These are phyloP conservation scores for Asparagopsis taxiformis DNA, from an alignment of 31 red algal species.

Conservation along the genomic window DNA sequence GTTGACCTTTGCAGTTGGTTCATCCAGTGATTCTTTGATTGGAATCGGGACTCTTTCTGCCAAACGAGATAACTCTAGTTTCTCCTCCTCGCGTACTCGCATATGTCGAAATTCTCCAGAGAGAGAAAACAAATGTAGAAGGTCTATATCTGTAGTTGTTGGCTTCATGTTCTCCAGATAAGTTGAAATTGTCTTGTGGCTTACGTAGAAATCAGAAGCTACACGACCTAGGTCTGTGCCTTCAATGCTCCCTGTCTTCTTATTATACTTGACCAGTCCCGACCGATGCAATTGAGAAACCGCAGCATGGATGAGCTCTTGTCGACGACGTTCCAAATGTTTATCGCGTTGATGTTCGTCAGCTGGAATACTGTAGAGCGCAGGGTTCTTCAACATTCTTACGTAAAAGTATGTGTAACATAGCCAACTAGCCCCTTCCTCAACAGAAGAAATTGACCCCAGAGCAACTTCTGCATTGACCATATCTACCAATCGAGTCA, in stretches of 20 bases:
- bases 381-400: slow-evolving; percentile 82
- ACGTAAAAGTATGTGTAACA: slow-evolving; percentile 91
- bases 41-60: slow-evolving; percentile 79
- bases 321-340: slow-evolving; percentile 44
- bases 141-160: slow-evolving; percentile 72
- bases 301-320: slow-evolving; percentile 75
- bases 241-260: slow-evolving; percentile 43
- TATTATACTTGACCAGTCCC: slow-evolving; percentile 70
- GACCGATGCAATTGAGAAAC: slow-evolving; percentile 58
- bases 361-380: slow-evolving; percentile 70
- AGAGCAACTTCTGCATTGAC: slow-evolving; percentile 92
- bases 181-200: slow-evolving; percentile 59
- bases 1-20: slow-evolving; percentile 89
- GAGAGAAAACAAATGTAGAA: slow-evolving; percentile 75
- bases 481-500: slow-evolving; percentile 74
- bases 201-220: slow-evolving; percentile 82
- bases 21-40: slow-evolving; percentile 76
- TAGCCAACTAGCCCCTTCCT: slow-evolving; percentile 85
- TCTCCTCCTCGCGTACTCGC: slow-evolving; percentile 92
- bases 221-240: slow-evolving; percentile 83
- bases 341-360: slow-evolving; percentile 58
- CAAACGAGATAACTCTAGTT: slow-evolving; percentile 70
- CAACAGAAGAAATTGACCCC: slow-evolving; percentile 67
- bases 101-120: slow-evolving; percentile 82
- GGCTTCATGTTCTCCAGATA: slow-evolving; percentile 63